These are phyloP conservation scores for Rubus parviflorus DNA, from an alignment of 306 rosid species.

Conservation along the genomic window DNA sequence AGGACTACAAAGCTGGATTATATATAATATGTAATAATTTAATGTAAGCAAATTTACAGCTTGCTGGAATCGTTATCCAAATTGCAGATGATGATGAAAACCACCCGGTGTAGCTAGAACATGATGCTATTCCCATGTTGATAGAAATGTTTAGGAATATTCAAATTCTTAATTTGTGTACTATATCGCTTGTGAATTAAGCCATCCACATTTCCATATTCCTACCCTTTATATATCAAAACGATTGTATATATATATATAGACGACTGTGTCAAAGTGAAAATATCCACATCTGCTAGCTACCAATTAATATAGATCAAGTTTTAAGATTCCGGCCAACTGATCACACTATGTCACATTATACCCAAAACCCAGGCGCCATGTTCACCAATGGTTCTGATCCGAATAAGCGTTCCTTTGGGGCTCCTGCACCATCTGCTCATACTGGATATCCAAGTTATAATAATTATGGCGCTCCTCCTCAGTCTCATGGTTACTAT, in stretches of 20 bases:
- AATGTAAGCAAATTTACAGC: too few relatives aligned
- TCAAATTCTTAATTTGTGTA: too few relatives aligned
- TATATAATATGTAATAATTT: too few relatives aligned
- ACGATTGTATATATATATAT: too few relatives aligned
- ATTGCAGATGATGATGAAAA: too few relatives aligned
- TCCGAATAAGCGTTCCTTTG: background rate
- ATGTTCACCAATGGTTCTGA: conserved; percentile 4
- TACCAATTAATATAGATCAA: background rate
- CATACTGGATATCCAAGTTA: conserved; percentile 1
- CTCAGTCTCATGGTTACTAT: background rate
- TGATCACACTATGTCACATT: conserved; percentile 1
- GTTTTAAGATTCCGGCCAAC: background rate
- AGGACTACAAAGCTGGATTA: background rate
- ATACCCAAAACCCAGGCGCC: background rate
- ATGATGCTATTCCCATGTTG: too few relatives aligned
- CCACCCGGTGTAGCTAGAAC: too few relatives aligned
- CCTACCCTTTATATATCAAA: too few relatives aligned
- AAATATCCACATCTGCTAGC: background rate
- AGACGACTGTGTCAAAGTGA: background rate
- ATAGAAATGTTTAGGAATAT: too few relatives aligned
- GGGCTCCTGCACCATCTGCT: conserved; percentile 7
- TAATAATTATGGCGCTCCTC: conserved; percentile 6
- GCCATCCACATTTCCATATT: too few relatives aligned
- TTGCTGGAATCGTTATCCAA: too few relatives aligned
- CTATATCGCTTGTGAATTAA: too few relatives aligned